Evolutionary conservation across 805 yeast genomes (phyloP), one percentile per base, ranked within the genome.

Genomic region (Starmerella bombicola): DNA sequence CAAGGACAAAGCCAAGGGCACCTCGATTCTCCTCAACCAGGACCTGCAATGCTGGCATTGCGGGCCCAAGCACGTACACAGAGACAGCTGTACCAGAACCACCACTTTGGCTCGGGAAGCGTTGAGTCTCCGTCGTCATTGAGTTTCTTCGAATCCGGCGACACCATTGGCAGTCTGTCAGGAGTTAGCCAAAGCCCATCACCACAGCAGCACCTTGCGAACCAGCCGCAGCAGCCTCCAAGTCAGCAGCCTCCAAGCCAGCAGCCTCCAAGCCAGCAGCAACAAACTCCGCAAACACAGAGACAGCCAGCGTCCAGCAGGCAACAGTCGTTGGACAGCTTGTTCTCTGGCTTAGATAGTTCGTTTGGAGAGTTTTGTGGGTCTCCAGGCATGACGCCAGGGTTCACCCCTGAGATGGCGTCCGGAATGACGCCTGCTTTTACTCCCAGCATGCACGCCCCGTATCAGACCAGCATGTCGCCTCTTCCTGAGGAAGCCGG

Each of bases 331-430:
- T 15, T 29, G 10, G 32, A 9, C 17, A 29, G 9, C 18, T 8
- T 29, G 32, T 29, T 29, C 17, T 9, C 32, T 8, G 18, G 18
- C 17, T 13, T 29, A 8, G 32, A 29, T 29, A 17, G 18, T 10
- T 13, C 32, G 9, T 29, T 29, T 10, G 32, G 32, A 10, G 32
- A 29, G 18, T 29, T 10, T 15, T 10, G 18, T 29, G 4, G 28
- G 32, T 30, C 42, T 5, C 42, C 38, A 12, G 46, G 46, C n/a
- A 28, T 41, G 38, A 38, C 45, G 4, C 43, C 49, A 1, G 49
- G 46, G 2, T 19, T 41, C 33, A 45, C 48, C 5, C 47, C 47
- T 6, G 47, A 44, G 12, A 33, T 43, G 38, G 40, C 44, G 3
- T 45, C 48, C 2, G 48, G 48, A 2, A 44, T 44, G 48, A 22